A percentile compares a stretch with the other conserved stretches of the same genome.
Evolutionary conservation across 2,329 filamentous ascomycete genomes (phyloP).

Genomic region (Trichoderma aggressivum): DNA sequence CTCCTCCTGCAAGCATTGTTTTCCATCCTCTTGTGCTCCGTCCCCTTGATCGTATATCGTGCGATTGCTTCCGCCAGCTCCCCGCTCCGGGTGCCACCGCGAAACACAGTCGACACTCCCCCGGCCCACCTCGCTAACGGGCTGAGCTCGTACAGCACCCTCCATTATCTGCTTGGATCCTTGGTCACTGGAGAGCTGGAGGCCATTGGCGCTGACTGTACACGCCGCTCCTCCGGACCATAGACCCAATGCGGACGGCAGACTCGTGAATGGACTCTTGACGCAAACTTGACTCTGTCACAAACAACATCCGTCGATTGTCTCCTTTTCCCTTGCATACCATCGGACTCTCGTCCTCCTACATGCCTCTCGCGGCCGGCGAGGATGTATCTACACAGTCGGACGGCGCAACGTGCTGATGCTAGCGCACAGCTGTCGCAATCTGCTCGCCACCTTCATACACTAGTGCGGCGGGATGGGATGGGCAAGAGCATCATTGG

Average conservation of each 20-base stretch:
- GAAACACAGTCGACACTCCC: neutral
- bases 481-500: conserved; percentile 11
- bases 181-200: conserved; percentile 14
- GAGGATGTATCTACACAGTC: conserved; percentile 17
- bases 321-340: neutral
- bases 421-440: conserved; percentile 8
- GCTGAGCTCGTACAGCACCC: neutral
- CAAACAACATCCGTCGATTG: neutral
- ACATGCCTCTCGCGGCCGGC: conserved; percentile 14
- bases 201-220: neutral
- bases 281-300: conserved; percentile 1
- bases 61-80: neutral
- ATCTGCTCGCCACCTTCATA: conserved; percentile 12
- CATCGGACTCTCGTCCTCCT: conserved; percentile 8
- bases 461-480: conserved; percentile 6
- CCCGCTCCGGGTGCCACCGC: conserved; percentile 1
- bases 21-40: neutral
- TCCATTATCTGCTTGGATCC: conserved; percentile 11
- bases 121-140: conserved; percentile 15
- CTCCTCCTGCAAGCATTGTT: neutral
- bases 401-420: conserved; percentile 12
- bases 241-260: conserved; percentile 12
- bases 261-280: neutral
- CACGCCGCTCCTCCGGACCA: neutral
- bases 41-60: neutral